Evolutionary conservation across 2,329 filamentous ascomycete genomes (phyloP).

Genomic region (Claviceps pazoutovae): DNA sequence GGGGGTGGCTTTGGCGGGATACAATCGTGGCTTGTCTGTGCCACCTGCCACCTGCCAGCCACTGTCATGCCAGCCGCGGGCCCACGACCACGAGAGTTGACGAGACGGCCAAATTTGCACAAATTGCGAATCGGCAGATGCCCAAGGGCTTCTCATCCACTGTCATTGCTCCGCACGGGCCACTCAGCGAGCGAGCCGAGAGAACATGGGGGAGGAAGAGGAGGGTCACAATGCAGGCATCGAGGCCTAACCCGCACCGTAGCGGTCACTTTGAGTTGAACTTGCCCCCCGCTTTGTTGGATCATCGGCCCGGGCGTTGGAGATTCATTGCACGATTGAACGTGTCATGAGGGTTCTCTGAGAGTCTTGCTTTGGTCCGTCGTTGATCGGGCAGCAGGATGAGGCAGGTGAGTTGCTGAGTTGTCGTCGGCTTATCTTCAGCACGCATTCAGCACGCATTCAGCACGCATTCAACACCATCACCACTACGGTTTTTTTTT

Average conservation of each 20-base stretch:
- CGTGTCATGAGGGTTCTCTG: not conserved
- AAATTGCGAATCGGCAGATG: not conserved
- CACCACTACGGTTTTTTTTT: not conserved
- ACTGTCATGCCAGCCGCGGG: not conserved
- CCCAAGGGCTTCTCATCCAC: not conserved
- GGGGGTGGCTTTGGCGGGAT: too few species aligned
- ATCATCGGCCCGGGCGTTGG: conserved; percentile 5
- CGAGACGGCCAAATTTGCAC: too few species aligned
- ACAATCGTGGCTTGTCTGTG: not conserved
- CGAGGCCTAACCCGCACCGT: conserved; percentile 8
- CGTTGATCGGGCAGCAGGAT: not conserved
- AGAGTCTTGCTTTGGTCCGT: not conserved
- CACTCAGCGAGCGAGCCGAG: not conserved
- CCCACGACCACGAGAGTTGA: not conserved
- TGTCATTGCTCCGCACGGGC: conserved; percentile 3
- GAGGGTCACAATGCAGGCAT: not conserved
- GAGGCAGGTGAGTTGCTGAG: not conserved
- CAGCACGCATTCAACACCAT: not conserved
- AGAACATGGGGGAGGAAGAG: not conserved
- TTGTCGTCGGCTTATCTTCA: not conserved
- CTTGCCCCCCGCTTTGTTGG: conserved; percentile 2
- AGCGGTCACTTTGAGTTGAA: conserved; percentile 1
- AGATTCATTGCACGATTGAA: conserved; percentile 3
- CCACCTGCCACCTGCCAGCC: not conserved
- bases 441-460: not conserved